Base-by-base conservation (phyloP, 768 basidiomycete genomes). In the Daedaleopsis sinensis region DNA sequence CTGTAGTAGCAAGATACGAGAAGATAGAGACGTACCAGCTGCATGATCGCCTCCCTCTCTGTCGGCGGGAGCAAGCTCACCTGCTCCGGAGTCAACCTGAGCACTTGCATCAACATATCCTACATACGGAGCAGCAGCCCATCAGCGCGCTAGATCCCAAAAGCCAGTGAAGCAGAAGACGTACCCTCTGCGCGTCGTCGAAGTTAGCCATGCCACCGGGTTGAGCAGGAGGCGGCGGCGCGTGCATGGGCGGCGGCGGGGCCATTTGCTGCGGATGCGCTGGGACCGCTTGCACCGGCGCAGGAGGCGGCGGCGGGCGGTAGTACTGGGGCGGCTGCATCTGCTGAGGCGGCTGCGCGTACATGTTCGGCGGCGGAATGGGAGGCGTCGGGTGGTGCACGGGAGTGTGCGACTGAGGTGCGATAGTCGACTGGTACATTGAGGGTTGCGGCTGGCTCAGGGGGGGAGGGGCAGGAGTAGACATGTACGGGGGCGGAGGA, bases 51-150 rank as follows among this genome's bases (percentile, higher is more conserved):
- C 0, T 84, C 82, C 37, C 90, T 82, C 67, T 96, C 94, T 1
- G 82, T 80, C 5, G 91, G 88, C 32, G 93, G 91, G 52, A 97
- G 76, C 9, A 83, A 84, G 50, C 87, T 87, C 63, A 98, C 91
- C 72, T 96, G 94, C 48, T 91, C 93, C 49, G 80, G 87, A 1
- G 90, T 89, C 70, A 98, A 73, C 62, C 80, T 84, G 36, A 98
- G 77, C 0, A 98, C 94, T 77, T 95, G 94, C 74, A 93, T 82
- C 55, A 97, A 72, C 87, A 96, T 91, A 37, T 84, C 82, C 27
- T 32, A 32, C 27, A 32, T 3, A 32, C 27, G 27, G 27, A 32
- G 27, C 27, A 32, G 27, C 27, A 32, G 27, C 27, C 27, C 27
- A 7, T 32, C 4, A 32, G 27, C 27, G 7, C 18, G 6, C 39